These are phyloP conservation scores for Aureobasidium sp. DNA, from an alignment of 2,329 filamentous ascomycete species.

Conservation along the genomic window DNA sequence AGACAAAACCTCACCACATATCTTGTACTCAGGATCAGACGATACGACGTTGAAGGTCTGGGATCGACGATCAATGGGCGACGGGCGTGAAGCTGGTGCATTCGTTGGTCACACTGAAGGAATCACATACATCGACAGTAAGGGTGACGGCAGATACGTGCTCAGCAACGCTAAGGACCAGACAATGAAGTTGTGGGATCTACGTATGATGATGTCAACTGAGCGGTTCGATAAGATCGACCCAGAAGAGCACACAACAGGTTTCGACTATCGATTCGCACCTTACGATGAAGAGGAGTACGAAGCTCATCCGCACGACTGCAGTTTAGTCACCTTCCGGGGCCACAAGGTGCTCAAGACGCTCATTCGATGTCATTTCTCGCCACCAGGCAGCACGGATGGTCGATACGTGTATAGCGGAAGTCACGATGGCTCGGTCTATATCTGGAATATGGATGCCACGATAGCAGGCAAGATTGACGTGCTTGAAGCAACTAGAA, in stretches of 20 bases:
- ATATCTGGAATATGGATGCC: slow-evolving; percentile 89
- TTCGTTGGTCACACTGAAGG: slow-evolving; percentile 61
- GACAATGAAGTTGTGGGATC: slow-evolving; percentile 94
- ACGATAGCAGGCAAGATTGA: slow-evolving; percentile 73
- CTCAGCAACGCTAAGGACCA: slow-evolving; percentile 94
- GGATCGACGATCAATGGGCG: slow-evolving; percentile 69
- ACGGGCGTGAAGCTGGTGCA: slow-evolving; percentile 56
- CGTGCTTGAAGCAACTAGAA: slow-evolving; percentile 62
- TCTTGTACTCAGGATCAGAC: slow-evolving; percentile 92
- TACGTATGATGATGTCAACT: slow-evolving; percentile 79
- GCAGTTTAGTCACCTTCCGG: slow-evolving; percentile 86
- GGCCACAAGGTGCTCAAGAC: slow-evolving; percentile 86
- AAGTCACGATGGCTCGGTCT: slow-evolving; percentile 81
- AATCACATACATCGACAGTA: slow-evolving; percentile 64
- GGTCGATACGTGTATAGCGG: slow-evolving; percentile 90
- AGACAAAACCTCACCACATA: slow-evolving; percentile 80
- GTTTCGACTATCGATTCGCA: slow-evolving; percentile 69
- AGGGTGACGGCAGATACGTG: slow-evolving; percentile 83
- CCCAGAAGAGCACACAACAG: slow-evolving; percentile 50
- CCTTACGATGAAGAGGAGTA: slow-evolving; percentile 59
- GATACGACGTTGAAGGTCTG: slow-evolving; percentile 92
- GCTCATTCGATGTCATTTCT: slow-evolving; percentile 91
- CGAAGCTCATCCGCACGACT: slow-evolving; percentile 73
- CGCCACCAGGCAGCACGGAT: slow-evolving; percentile 76
- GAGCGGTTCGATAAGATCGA: slow-evolving; percentile 54